Evolutionary conservation across 768 basidiomycete species (phyloP).

Genomic region (Leccinellum albellum): DNA sequence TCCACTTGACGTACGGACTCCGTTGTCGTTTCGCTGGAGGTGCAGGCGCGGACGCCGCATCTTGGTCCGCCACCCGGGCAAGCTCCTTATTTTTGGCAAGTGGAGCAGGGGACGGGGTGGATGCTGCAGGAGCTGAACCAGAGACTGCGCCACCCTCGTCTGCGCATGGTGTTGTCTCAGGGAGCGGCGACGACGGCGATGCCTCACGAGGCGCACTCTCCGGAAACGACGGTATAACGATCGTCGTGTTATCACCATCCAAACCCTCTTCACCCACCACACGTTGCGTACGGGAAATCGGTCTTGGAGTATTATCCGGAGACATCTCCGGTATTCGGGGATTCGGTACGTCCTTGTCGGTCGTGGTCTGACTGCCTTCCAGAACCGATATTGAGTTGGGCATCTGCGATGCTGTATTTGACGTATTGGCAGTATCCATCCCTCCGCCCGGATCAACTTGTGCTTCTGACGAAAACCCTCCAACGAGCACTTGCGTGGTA

Average conservation of each 20-base stretch:
- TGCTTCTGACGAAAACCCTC: conserved; percentile 5
- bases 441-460: conserved; percentile 23
- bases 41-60: conserved; percentile 3
- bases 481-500: neutral
- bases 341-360: neutral
- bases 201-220: conserved; percentile 8
- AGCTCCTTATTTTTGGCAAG: conserved; percentile 20
- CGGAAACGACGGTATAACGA: neutral
- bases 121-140: neutral
- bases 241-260: neutral
- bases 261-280: neutral
- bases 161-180: conserved; percentile 8
- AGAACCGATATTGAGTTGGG: conserved; percentile 5
- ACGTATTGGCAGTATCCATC: neutral
- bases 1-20: conserved; percentile 43
- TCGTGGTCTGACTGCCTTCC: neutral
- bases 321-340: neutral
- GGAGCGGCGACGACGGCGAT: neutral
- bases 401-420: conserved; percentile 1
- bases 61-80: conserved; percentile 29
- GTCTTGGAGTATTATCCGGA: conserved; percentile 17
- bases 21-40: conserved; percentile 32
- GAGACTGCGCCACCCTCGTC: conserved; percentile 1
- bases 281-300: conserved; percentile 3
- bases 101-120: neutral